Evolutionary conservation across 441 rosid species (phyloP), one percentile per base, ranked within the genome.

Genomic region (Erysimum cheiri): DNA sequence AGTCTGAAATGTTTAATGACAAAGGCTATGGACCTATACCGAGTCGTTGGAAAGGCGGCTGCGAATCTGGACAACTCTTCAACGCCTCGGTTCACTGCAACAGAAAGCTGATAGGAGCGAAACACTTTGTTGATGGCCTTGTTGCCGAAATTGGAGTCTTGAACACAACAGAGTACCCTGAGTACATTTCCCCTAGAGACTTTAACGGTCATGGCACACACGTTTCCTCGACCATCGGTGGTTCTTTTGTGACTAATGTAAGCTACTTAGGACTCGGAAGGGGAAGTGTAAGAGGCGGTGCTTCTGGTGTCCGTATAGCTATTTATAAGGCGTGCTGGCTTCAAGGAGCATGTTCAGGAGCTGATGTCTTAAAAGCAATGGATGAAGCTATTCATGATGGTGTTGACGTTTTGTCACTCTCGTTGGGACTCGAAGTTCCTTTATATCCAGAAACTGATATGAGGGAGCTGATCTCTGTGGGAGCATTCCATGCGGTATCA

Each of bases 241-340:
- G 95, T 26, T 78, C 83, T 8, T 74, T 76, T 52, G 80, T 83
- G 31, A 55, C 69, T 36, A 81, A 77, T 54, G 70, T 75, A 3
- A 82, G 85, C 70, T 83, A 79, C 64, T 64, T 35, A 65, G 86
- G 87, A 48, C 79, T 85, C 2, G 85, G 67, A 22, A 35, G 31
- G 17, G 89, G 92, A 37, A 75, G 66, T 4, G 78, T 68, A 35
- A 78, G 89, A 76, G 89, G 95, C 0, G 91, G 87, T 36, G 89
- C 88, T 2, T 90, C 90, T 0, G 72, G 55, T 19, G 89, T 89
- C 13, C 86, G 72, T 28, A 46, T 89, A 50, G 95, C 92, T 0
- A 63, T 83, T 4, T 89, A 87, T 76, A 89, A 87, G 77, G 90
- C 83, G 14, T 87, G 92, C 66, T 85, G 87, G 90, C 54, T 79